A percentile compares a stretch with the other conserved stretches of the same genome.
These are phyloP conservation scores for Chlamydomonas incerta DNA, from an alignment of 139 green algal genomes.

Conservation along the genomic window DNA sequence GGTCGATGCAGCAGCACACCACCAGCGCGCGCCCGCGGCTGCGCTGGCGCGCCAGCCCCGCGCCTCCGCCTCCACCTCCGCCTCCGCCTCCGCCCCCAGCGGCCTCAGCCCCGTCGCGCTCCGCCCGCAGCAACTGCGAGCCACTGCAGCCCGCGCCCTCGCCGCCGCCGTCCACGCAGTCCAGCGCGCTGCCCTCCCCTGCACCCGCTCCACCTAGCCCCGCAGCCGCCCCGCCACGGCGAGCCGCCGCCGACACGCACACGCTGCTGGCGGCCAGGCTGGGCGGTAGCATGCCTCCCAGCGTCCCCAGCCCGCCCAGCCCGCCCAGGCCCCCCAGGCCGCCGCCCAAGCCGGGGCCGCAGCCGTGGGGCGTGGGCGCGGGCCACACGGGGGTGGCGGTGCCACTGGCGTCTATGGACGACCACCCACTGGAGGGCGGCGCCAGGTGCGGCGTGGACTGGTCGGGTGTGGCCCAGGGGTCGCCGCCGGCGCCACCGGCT, in stretches of 20 bases:
- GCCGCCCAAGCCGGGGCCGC: too few relatives aligned
- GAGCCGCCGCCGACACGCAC: too few relatives aligned
- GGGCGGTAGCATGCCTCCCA: too few relatives aligned
- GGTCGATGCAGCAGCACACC: slow-evolving; percentile 24
- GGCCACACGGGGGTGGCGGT: slow-evolving; percentile 3
- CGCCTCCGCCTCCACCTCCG: background rate
- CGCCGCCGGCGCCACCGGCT: background rate
- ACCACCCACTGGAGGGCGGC: background rate
- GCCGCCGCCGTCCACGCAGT: too few relatives aligned
- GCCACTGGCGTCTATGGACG: background rate
- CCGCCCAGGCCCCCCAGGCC: too few relatives aligned
- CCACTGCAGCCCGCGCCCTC: too few relatives aligned
- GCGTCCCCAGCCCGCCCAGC: too few relatives aligned
- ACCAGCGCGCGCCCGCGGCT: background rate
- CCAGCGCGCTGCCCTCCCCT: too few relatives aligned
- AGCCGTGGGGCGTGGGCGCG: background rate
- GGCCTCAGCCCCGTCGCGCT: background rate
- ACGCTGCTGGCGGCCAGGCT: too few relatives aligned
- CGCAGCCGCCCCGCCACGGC: too few relatives aligned
- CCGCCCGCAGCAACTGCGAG: too few relatives aligned
- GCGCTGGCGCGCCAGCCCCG: background rate
- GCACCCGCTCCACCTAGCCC: too few relatives aligned
- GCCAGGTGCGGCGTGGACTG: background rate
- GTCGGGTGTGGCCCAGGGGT: background rate
- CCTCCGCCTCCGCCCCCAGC: background rate